A percentile compares a stretch with the other conserved stretches of the same genome.
Evolutionary conservation across 139 green algal genomes (phyloP).

Genomic region (Chlorella sp.): DNA sequence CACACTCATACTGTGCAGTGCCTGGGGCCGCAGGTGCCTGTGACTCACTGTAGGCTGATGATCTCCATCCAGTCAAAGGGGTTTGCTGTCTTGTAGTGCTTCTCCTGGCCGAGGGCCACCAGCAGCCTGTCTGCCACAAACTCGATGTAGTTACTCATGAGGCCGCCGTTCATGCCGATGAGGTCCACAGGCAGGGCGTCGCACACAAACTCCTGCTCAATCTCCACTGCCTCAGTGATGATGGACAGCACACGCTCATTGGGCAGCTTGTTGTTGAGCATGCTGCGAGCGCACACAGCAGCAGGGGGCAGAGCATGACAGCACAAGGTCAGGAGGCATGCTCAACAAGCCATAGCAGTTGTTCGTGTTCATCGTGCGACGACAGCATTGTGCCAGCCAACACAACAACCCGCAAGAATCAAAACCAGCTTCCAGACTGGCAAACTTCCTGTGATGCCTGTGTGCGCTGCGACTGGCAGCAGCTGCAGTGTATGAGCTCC

Average conservation of each 20-base stretch:
- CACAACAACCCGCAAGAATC: neutral
- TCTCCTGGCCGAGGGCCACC: conserved; percentile 26
- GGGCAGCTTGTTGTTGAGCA: conserved; percentile 74
- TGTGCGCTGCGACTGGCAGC: no score
- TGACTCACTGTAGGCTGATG: no score
- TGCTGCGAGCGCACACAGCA: conserved; percentile 35
- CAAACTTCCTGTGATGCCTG: no score
- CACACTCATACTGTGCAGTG: no score
- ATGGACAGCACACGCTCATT: conserved; percentile 25
- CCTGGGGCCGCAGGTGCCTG: no score
- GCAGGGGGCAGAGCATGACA: neutral
- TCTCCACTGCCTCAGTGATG: conserved; percentile 76
- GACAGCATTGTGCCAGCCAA: no score
- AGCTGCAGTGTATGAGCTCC: neutral
- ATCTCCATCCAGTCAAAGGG: conserved; percentile 93
- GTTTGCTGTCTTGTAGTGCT: conserved; percentile 69
- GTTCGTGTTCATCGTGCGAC: no score
- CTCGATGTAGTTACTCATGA: conserved; percentile 91
- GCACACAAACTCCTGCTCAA: conserved; percentile 94
- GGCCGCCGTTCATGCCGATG: conserved; percentile 80
- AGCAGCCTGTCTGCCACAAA: conserved; percentile 63
- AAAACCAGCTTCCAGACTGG: neutral
- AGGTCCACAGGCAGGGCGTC: conserved; percentile 81
- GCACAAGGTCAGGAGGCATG: neutral
- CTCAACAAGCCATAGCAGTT: no score